Evolutionary conservation across 805 yeast genomes (phyloP).

Genomic region (Hanseniaspora mollemarum): DNA sequence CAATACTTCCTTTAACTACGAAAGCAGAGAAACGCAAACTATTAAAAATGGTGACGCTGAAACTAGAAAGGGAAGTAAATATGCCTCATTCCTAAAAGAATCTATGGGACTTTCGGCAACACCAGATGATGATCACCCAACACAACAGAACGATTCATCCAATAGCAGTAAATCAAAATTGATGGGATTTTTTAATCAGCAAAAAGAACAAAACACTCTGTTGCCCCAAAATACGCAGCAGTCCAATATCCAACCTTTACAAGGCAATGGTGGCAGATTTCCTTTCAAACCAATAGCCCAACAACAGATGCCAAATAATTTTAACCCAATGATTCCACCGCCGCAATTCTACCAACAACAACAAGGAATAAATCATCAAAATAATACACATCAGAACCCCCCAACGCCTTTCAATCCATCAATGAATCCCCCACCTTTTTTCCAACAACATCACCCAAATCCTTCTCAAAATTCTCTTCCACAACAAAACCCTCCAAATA

Average conservation of each 20-base stretch:
- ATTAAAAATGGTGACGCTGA: not conserved
- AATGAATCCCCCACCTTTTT: constrained; percentile 17
- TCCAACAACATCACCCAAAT: constrained; percentile 13
- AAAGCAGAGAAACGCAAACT: not conserved
- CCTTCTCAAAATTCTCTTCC: not conserved
- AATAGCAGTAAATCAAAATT: not conserved
- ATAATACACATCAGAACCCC: constrained; percentile 6
- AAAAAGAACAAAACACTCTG: not conserved
- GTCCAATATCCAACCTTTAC: not conserved
- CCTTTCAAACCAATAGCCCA: not conserved
- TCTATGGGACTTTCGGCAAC: not conserved
- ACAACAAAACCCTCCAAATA: not conserved
- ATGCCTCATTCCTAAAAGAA: constrained; percentile 10
- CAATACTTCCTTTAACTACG: not conserved
- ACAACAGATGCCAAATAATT: not conserved
- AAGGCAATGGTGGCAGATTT: not conserved
- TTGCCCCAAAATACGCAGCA: not conserved
- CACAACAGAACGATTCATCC: not conserved
- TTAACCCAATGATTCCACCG: not conserved
- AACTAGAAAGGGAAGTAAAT: constrained; percentile 4
- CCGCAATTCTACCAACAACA: constrained; percentile 1
- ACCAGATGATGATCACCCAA: not conserved
- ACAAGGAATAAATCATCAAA: not conserved
- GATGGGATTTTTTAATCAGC: constrained; percentile 8
- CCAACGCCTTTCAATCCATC: not conserved